phyloP scores from a whole-genome alignment of 345 rosid genomes.

The Camelina neglecta region DNA sequence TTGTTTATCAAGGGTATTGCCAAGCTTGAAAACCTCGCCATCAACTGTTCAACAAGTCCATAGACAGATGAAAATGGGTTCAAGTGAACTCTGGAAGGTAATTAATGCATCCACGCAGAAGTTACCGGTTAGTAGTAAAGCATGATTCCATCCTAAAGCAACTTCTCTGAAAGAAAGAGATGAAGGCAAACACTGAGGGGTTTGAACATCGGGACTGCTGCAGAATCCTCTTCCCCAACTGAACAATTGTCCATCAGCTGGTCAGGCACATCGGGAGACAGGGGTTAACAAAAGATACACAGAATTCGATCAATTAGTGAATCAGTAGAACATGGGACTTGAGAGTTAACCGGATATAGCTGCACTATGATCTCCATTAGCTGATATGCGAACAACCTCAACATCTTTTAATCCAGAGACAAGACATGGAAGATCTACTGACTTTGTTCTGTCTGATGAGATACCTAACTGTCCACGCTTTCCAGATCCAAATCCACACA shows the following conservation, averaged over 20 bases:
- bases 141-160: constrained; percentile 90
- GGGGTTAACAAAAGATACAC: not conserved
- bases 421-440: constrained; percentile 57
- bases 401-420: constrained; percentile 60
- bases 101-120: not conserved
- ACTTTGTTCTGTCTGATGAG: constrained; percentile 49
- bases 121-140: constrained; percentile 65
- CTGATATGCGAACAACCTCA: constrained; percentile 56
- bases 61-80: constrained; percentile 3
- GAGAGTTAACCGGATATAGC: constrained; percentile 67
- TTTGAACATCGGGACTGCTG: constrained; percentile 51
- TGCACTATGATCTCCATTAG: constrained; percentile 90
- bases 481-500: constrained; percentile 83
- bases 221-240: constrained; percentile 87
- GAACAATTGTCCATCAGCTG: constrained; percentile 69
- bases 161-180: constrained; percentile 47
- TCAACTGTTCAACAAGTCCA: constrained; percentile 52
- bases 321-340: not conserved
- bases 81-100: constrained; percentile 8
- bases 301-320: not conserved
- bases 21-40: constrained; percentile 68
- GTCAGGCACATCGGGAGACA: constrained; percentile 26
- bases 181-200: constrained; percentile 55
- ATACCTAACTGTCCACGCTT: constrained; percentile 89
- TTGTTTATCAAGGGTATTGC: constrained; percentile 57